Evolutionary conservation across 1,284 basidiomycete species (phyloP), one percentile per base, ranked within the genome.

Genomic region (Polyporus tsugae): DNA sequence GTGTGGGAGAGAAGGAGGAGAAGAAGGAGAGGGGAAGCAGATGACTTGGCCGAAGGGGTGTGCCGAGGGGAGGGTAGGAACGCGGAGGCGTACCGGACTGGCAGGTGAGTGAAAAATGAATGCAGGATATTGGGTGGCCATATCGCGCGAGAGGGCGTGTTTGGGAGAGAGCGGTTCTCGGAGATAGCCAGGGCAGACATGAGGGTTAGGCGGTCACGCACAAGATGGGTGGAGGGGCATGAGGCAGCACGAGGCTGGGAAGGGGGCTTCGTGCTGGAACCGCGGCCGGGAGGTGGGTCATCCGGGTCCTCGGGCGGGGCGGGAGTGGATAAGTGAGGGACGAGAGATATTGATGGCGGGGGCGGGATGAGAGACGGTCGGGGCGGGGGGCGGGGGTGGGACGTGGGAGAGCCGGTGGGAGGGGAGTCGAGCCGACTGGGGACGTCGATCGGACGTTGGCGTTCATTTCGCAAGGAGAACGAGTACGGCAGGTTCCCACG

Each of bases 211-310:
- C 57, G 64, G 64, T 65, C 64, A 65, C 64, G 64, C 64, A 60
- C n/a, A 19, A 9, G 36, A 46, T 22, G 64, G 44, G 35, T 52
- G 58, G 33, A 15, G n/a, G 19, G 44, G 13, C 64, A 65, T 60
- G 64, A 65, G 64, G 64, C 64, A 33, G 33, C 64, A 65, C 64
- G 64, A 65, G 64, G 58, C 64, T 55, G 42, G 46, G 33, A 35
- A 33, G 9, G n/a, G 41, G n/a, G n/a, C 33, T 33, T 25, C 11
- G 25, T n/a, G 36, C 36, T 57, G 9, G 33, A 36, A n/a, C 35
- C 33, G 58, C 9, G 35, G 22, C 10, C 44, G 36, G 39, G 42
- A 33, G 57, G 42, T 19, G 22, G 39, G 7, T 39, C 10, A 11
- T 1, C 22, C 7, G 41, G 19, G 55, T 38, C 35, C 15, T 15